These are phyloP conservation scores for Eremothecium gossypii DNA, from an alignment of 1,139 yeast species.

Conservation along the genomic window DNA sequence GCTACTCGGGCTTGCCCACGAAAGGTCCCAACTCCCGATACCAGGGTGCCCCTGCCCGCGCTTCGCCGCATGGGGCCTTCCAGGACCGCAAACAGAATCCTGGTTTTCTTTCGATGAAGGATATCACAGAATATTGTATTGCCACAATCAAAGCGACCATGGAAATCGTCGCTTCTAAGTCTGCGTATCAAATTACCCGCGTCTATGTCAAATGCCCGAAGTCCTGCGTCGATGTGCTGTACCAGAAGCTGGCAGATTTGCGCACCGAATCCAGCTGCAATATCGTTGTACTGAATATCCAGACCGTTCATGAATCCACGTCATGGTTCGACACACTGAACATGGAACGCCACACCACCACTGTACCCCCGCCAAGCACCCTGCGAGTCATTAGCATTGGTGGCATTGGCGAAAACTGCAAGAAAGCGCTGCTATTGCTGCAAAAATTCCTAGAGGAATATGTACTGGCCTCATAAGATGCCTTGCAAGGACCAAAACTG, in stretches of 20 bases:
- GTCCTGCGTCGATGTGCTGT: slow-evolving; percentile 19
- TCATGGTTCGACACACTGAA: slow-evolving; percentile 24
- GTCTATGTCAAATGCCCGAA: slow-evolving; percentile 28
- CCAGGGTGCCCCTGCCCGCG: neutral
- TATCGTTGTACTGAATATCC: slow-evolving; percentile 26
- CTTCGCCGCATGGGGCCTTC: neutral
- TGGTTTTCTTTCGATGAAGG: slow-evolving; percentile 1
- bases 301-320: slow-evolving; percentile 27
- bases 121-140: slow-evolving; percentile 24
- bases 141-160: slow-evolving; percentile 23
- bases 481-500: no score
- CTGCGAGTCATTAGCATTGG: slow-evolving; percentile 28
- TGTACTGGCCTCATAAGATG: neutral
- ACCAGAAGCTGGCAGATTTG: slow-evolving; percentile 22
- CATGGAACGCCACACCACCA: slow-evolving; percentile 13
- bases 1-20: neutral
- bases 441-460: slow-evolving; percentile 12
- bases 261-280: slow-evolving; percentile 28
- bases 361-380: slow-evolving; percentile 27
- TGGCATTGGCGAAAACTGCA: slow-evolving; percentile 29
- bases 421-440: slow-evolving; percentile 20
- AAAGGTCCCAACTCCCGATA: neutral
- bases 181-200: slow-evolving; percentile 28
- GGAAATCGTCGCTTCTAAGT: slow-evolving; percentile 20
- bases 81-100: neutral